Conservation (phyloP, 345 rosid species). For the Citropsis articulata region DNA sequence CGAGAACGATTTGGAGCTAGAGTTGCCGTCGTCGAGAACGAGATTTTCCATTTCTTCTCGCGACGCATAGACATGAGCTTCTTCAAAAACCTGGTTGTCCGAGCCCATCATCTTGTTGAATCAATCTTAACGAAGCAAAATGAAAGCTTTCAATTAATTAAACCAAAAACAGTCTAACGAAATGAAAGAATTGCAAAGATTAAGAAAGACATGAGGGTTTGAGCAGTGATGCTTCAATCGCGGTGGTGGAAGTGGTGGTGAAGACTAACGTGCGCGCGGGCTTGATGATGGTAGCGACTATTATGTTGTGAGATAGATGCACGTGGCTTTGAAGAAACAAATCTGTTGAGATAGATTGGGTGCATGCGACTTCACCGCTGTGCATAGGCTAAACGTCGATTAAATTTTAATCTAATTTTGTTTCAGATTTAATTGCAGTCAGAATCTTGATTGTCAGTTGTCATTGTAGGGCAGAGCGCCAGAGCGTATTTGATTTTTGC, state of each 20-base stretch:
- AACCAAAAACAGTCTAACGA: background rate
- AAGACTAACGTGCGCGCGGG: slow-evolving; percentile 25
- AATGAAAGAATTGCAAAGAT: background rate
- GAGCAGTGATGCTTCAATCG: background rate
- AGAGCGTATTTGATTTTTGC: background rate
- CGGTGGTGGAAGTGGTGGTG: background rate
- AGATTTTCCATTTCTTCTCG: slow-evolving; percentile 77
- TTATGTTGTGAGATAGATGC: slow-evolving; percentile 14
- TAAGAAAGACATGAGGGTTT: background rate
- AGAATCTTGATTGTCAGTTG: background rate
- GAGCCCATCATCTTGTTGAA: slow-evolving; percentile 76
- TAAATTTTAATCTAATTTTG: background rate
- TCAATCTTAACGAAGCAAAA: background rate
- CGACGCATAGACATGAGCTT: slow-evolving; percentile 48
- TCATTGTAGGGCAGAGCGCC: background rate
- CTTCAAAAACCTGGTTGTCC: slow-evolving; percentile 57
- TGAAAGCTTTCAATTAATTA: background rate
- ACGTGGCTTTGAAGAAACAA: slow-evolving; percentile 27
- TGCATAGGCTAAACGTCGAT: background rate
- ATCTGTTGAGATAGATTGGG: background rate
- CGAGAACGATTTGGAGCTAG: slow-evolving; percentile 33
- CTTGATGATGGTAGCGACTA: background rate
- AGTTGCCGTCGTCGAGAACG: slow-evolving; percentile 36
- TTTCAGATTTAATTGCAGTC: background rate
- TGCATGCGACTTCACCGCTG: background rate